These are phyloP conservation scores for Hypoxylon sp. DNA, from an alignment of 2,329 filamentous ascomycete species.

Conservation along the genomic window DNA sequence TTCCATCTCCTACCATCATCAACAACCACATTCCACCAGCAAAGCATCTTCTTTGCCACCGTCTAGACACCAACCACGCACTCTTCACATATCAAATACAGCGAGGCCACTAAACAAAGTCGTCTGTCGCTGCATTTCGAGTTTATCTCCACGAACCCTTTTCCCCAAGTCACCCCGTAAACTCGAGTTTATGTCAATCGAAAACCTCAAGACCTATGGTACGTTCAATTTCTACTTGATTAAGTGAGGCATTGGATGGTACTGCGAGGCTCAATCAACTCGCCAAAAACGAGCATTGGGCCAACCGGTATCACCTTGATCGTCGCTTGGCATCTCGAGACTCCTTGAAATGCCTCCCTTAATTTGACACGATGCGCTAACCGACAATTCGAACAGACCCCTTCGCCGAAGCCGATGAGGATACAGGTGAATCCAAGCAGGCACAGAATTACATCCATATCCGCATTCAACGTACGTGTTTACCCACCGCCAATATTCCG, in stretches of 20 bases:
- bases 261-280: neutral
- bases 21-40: conserved; percentile 25
- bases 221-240: conserved; percentile 59
- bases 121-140: conserved; percentile 66
- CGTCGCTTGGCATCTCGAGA: neutral
- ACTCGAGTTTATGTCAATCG: conserved; percentile 97
- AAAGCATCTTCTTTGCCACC: conserved; percentile 20
- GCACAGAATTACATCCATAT: conserved; percentile 99
- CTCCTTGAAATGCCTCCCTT: conserved; percentile 20
- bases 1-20: conserved; percentile 34
- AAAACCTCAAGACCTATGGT: conserved; percentile 98
- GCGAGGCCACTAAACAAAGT: conserved; percentile 64
- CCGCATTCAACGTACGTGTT: conserved; percentile 93
- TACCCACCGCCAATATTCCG: conserved; percentile 20
- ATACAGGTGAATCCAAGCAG: conserved; percentile 94
- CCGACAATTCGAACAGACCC: conserved; percentile 76
- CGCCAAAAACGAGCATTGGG: too few relatives aligned
- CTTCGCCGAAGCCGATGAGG: conserved; percentile 99
- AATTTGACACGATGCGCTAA: conserved; percentile 49
- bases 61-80: neutral
- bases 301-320: neutral
- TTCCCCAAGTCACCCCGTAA: conserved; percentile 73
- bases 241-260: neutral
- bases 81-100: conserved; percentile 43
- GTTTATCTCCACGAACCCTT: conserved; percentile 62